Percentiles rank a stretch among this genome's conserved stretches.
Evolutionary conservation across 148 eudicot genomes (phyloP).

Genomic region (Beta vulgaris): DNA sequence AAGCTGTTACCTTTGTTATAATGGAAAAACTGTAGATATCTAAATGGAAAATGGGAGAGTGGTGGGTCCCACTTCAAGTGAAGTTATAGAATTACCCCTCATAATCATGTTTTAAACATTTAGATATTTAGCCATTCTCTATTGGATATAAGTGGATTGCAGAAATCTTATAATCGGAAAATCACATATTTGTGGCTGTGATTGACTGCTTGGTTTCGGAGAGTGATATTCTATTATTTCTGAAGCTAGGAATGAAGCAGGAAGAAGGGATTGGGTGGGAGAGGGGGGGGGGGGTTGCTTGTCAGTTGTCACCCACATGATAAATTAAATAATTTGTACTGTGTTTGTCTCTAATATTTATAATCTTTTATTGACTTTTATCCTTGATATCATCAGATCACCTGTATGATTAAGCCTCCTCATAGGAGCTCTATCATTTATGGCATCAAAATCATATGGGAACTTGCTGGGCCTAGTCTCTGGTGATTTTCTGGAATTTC

Average conservation of each 20-base stretch:
- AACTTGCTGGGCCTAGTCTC: conserved; percentile 52
- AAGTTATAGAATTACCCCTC: too few relatives aligned
- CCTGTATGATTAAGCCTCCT: conserved; percentile 25
- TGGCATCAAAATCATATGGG: conserved; percentile 55
- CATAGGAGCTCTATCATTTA: conserved; percentile 25
- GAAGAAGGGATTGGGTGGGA: background rate
- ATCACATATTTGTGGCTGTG: background rate
- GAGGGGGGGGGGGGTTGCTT: background rate
- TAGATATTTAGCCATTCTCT: too few relatives aligned
- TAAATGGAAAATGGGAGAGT: too few relatives aligned
- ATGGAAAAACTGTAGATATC: too few relatives aligned
- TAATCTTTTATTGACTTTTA: background rate
- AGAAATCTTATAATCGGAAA: too few relatives aligned
- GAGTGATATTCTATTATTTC: background rate
- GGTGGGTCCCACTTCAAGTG: too few relatives aligned
- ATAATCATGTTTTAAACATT: too few relatives aligned
- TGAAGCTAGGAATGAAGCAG: background rate
- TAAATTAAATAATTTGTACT: background rate
- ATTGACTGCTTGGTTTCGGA: background rate
- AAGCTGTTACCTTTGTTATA: background rate
- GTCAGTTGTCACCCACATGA: background rate
- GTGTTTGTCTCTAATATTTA: background rate
- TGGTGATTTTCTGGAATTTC: conserved; percentile 49
- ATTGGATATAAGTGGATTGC: background rate
- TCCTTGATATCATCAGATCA: conserved; percentile 10